A percentile compares a stretch with the other conserved stretches of the same genome.
Conservation (phyloP, 805 yeast genomes). For the Kregervanrija delftensis region DNA sequence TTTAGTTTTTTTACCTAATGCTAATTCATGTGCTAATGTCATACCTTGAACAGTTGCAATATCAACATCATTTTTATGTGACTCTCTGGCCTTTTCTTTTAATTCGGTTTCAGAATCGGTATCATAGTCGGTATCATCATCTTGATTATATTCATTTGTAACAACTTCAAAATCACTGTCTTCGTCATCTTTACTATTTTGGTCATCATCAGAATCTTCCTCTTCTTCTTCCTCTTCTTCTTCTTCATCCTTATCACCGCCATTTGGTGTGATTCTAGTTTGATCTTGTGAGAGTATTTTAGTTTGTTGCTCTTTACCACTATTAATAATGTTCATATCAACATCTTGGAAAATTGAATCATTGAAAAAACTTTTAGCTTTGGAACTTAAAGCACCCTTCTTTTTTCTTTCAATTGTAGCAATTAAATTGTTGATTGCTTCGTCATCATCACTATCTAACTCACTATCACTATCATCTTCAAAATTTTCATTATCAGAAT, state of each 20-base stretch:
- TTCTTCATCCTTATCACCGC: conserved; percentile 10
- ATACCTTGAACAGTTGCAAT: conserved; percentile 92
- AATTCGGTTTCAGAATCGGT: conserved; percentile 46
- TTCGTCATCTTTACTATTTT: conserved; percentile 8
- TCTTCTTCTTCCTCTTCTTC: conserved; percentile 14
- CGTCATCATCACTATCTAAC: conserved; percentile 64
- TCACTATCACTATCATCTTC: conserved; percentile 38
- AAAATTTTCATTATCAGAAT: conserved; percentile 24
- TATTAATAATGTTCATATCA: conserved; percentile 27
- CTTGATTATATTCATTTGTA: conserved; percentile 33
- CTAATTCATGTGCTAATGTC: conserved; percentile 96
- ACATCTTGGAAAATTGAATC: conserved; percentile 49
- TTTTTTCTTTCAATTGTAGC: conserved; percentile 38
- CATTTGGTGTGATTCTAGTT: conserved; percentile 1
- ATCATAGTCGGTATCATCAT: conserved; percentile 38
- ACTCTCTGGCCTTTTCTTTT: conserved; percentile 33
- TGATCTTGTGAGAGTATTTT: conserved; percentile 8
- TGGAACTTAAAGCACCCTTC: conserved; percentile 38
- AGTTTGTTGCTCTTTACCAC: conserved; percentile 6
- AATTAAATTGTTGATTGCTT: conserved; percentile 53
- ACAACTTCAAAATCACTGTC: conserved; percentile 37
- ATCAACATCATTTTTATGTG: conserved; percentile 62
- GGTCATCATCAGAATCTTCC: conserved; percentile 16
- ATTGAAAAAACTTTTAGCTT: conserved; percentile 37
- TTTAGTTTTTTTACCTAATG: conserved; percentile 78